Percentiles rank a stretch among this genome's conserved stretches.
phyloP scores from a whole-genome alignment of 2,329 filamentous ascomycete genomes.

The Zasmidium angulare region DNA sequence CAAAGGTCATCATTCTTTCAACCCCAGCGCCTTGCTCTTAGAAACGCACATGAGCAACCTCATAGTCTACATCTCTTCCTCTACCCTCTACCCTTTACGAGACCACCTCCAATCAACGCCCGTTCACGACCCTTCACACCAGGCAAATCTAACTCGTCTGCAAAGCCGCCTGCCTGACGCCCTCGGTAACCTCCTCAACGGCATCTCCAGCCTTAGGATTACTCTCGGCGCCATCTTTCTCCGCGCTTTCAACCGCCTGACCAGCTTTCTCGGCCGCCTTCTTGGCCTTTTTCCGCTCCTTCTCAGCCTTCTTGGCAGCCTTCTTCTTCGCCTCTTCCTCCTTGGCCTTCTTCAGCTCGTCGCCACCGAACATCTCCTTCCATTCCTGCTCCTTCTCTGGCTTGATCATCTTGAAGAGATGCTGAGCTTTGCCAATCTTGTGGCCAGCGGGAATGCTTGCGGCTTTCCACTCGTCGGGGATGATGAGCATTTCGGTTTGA shows the following conservation, averaged over 20 bases:
- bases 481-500: constrained; percentile 42
- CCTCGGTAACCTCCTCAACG: constrained; percentile 46
- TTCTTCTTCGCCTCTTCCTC: constrained; percentile 63
- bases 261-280: constrained; percentile 64
- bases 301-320: constrained; percentile 61
- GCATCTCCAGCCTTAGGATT: constrained; percentile 39
- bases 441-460: constrained; percentile 66
- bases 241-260: constrained; percentile 78
- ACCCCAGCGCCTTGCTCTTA: not conserved
- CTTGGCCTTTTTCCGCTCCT: constrained; percentile 64
- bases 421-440: constrained; percentile 74
- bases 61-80: not conserved
- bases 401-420: constrained; percentile 82
- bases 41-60: not conserved
- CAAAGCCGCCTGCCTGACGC: constrained; percentile 46
- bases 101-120: not conserved
- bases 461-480: constrained; percentile 60
- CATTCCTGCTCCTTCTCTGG: constrained; percentile 79
- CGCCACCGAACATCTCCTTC: constrained; percentile 72
- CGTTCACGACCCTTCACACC: not conserved
- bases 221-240: constrained; percentile 62
- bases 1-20: not conserved
- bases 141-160: constrained; percentile 33
- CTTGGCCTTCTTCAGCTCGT: constrained; percentile 67
- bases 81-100: not conserved